These are phyloP conservation scores for Phytophthora pluvialis DNA, from an alignment of 352 stramenopile species.

Conservation along the genomic window DNA sequence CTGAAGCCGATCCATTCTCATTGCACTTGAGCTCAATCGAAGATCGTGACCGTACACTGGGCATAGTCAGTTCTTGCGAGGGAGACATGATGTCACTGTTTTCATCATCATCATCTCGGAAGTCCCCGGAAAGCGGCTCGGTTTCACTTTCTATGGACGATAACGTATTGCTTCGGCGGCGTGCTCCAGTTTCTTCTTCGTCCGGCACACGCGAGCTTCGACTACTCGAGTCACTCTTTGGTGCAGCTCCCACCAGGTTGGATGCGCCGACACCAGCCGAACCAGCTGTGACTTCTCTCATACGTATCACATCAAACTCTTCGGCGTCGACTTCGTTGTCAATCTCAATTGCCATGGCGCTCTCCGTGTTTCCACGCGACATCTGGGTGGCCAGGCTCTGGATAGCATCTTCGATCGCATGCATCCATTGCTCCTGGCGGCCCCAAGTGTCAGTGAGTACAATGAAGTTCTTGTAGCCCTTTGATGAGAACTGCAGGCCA, in stretches of 20 bases:
- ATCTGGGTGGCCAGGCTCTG: slow-evolving; percentile 64
- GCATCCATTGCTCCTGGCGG: slow-evolving; percentile 88
- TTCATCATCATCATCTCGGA: slow-evolving; percentile 26
- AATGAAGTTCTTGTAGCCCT: slow-evolving; percentile 91
- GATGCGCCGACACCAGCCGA: slow-evolving; percentile 13
- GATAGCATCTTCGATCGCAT: slow-evolving; percentile 83
- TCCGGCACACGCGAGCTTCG: slow-evolving; percentile 24
- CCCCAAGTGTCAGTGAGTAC: slow-evolving; percentile 87
- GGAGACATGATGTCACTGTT: slow-evolving; percentile 29
- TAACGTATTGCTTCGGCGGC: slow-evolving; percentile 42
- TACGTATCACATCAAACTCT: slow-evolving; percentile 72
- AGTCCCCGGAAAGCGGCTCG: slow-evolving; percentile 12
- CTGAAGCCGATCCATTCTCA: slow-evolving; percentile 21
- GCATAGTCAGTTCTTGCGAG: slow-evolving; percentile 37
- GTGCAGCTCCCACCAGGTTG: slow-evolving; percentile 19
- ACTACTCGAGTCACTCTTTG: slow-evolving; percentile 38
- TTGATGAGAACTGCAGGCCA: slow-evolving; percentile 86
- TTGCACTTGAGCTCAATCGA: slow-evolving; percentile 38
- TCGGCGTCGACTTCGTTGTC: slow-evolving; percentile 88
- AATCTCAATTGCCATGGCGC: slow-evolving; percentile 85
- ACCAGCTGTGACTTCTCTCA: slow-evolving; percentile 35
- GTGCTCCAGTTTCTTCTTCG: slow-evolving; percentile 33
- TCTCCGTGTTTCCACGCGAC: slow-evolving; percentile 68
- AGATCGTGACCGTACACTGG: slow-evolving; percentile 33
- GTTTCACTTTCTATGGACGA: slow-evolving; percentile 42